Evolutionary conservation across 148 eudicot species (phyloP).

Genomic region (Cornus kousa): DNA sequence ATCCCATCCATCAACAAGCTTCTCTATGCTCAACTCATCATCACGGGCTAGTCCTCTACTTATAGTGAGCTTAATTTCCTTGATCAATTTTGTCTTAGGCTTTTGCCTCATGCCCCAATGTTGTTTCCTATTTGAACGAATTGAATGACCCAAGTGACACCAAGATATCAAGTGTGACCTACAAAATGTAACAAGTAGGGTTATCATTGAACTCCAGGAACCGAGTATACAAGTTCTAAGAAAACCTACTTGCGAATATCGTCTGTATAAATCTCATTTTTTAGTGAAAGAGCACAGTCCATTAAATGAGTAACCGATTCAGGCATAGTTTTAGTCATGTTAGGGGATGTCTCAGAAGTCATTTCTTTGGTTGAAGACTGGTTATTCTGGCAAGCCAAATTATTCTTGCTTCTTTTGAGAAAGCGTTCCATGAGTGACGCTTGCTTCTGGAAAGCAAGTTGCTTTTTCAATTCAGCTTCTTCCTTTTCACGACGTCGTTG

Average conservation of each 20-base stretch:
- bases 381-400: conserved; percentile 29
- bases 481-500: conserved; percentile 78
- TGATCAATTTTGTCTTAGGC: conserved; percentile 62
- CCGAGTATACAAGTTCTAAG: background rate
- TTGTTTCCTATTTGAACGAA: conserved; percentile 46
- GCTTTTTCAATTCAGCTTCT: conserved; percentile 78
- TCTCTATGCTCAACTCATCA: conserved; percentile 51
- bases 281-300: conserved; percentile 62
- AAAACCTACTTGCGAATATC: conserved; percentile 58
- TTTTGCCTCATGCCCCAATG: conserved; percentile 74
- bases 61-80: conserved; percentile 68
- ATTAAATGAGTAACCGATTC: conserved; percentile 50
- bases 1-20: conserved; percentile 56
- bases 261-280: conserved; percentile 37
- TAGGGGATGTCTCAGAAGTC: conserved; percentile 22
- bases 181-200: conserved; percentile 25
- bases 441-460: conserved; percentile 68
- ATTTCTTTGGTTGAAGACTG: conserved; percentile 26
- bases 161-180: conserved; percentile 76
- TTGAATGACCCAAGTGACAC: conserved; percentile 52
- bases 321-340: conserved; percentile 17
- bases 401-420: conserved; percentile 57
- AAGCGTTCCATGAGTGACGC: conserved; percentile 94
- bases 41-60: conserved; percentile 40
- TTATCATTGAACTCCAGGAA: background rate